phyloP scores from a whole-genome alignment of 352 stramenopile genomes.

The Phytophthora colocasiae region DNA sequence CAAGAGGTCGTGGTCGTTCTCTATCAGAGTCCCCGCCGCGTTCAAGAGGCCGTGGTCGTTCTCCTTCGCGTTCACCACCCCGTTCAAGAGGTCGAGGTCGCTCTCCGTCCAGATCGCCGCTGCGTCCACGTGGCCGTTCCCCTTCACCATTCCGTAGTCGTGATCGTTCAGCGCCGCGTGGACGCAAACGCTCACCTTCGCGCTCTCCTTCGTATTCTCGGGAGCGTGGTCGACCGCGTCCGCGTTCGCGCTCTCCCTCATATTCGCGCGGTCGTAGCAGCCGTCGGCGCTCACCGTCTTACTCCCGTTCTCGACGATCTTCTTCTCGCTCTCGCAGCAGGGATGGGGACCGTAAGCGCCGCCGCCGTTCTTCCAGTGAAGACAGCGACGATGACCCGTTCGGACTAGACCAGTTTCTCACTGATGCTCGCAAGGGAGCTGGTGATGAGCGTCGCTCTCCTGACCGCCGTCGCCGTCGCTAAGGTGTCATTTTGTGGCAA shows the following conservation, averaged over 20 bases:
- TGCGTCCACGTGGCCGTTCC: conserved; percentile 35
- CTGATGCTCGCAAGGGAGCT: conserved; percentile 65
- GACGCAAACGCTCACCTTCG: conserved; percentile 32
- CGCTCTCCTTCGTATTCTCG: conserved; percentile 32
- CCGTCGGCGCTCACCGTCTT: conserved; percentile 40
- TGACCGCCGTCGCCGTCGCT: conserved; percentile 42
- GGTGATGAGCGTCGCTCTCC: conserved; percentile 35
- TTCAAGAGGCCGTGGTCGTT: conserved; percentile 27
- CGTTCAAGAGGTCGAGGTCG: conserved; percentile 27
- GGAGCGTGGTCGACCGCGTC: conserved; percentile 25
- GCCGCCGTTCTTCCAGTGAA: conserved; percentile 50
- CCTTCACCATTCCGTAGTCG: conserved; percentile 26
- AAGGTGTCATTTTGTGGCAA: conserved; percentile 10
- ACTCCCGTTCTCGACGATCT: conserved; percentile 44
- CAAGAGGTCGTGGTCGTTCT: conserved; percentile 26
- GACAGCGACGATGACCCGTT: conserved; percentile 82
- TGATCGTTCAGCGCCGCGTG: conserved; percentile 29
- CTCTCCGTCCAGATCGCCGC: conserved; percentile 39
- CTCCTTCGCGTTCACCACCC: conserved; percentile 20
- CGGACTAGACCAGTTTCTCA: conserved; percentile 85
- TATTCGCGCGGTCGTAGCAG: conserved; percentile 32
- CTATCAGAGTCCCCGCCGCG: conserved; percentile 28
- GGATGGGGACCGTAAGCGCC: conserved; percentile 56
- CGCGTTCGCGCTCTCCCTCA: conserved; percentile 40
- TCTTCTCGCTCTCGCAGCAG: conserved; percentile 49